Evolutionary conservation across 78 protist species (phyloP).

Genomic region (Dictyostelium brefeldianum): DNA sequence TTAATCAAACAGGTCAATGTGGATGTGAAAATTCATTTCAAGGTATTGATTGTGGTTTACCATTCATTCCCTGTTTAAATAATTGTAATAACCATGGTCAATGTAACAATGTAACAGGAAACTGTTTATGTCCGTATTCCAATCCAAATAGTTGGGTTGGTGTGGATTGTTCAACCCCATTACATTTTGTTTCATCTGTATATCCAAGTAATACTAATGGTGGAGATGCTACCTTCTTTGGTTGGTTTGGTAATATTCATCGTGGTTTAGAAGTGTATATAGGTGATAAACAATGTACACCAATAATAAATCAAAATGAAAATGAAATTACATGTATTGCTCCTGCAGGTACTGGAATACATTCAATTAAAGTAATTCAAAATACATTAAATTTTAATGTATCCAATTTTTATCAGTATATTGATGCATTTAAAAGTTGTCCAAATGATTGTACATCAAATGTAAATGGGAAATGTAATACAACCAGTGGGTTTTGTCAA

Average conservation of each 20-base stretch:
- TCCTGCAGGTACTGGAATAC: background rate
- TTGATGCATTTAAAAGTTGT: background rate
- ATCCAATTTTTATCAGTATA: background rate
- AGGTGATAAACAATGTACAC: background rate
- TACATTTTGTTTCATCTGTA: background rate
- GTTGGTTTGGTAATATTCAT: background rate
- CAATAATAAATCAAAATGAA: background rate
- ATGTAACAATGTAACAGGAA: background rate
- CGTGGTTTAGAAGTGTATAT: background rate
- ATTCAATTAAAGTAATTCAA: background rate
- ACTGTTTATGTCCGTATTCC: background rate
- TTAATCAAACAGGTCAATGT: background rate
- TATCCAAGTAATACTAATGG: background rate
- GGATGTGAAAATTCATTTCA: background rate
- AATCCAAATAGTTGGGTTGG: background rate
- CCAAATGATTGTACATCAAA: conserved; percentile 16
- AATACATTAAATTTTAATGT: background rate
- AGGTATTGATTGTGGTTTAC: background rate
- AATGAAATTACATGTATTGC: background rate
- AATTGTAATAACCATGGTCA: background rate
- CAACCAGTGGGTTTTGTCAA: background rate
- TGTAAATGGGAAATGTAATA: conserved; percentile 7
- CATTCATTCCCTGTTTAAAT: background rate
- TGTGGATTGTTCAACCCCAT: background rate
- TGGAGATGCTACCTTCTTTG: background rate